Base-by-base conservation (phyloP, 176 grass and related monocot species). In the Paspalum notatum region DNA sequence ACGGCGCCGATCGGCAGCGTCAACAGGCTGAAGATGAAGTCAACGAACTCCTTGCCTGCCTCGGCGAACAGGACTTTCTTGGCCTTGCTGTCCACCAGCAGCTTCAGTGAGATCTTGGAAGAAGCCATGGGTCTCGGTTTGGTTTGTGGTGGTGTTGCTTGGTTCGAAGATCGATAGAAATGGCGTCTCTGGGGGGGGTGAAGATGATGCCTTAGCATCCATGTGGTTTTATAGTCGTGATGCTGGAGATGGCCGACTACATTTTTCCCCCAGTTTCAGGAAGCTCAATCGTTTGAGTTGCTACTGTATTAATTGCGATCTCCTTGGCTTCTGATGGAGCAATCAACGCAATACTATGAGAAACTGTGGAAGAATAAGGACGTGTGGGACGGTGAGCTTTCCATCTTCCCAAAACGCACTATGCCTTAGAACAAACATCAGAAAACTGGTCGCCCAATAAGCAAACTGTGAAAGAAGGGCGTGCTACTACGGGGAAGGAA, bases 11-110 rank as follows among this genome's bases (percentile, higher is more conserved):
- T 7, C 2, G 91, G 91, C 0, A 93, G 84, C 0, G 32, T 76
- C 0, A 92, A 67, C 0, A 92, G 55, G 72, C 75, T 72, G 75
- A 92, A 89, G 1, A 89, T 26, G 77, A 93, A 87, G 75, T 90
- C 91, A 0, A 87, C 84, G 51, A 93, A 82, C 60, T 90, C 87
- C 50, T 90, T 90, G 0, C 54, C 74, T 1, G 84, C 84, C 15
- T 90, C 88, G 0, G 88, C 83, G 15, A 86, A 86, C 0, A 86
- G 67, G 1, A 90, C 83, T 21, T 72, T 78, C 48, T 86, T 90
- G 0, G 75, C 51, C 63, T 87, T 87, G 53, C 10, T 41, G 14
- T 87, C 80, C 11, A 90, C 55, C 4, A 87, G 62, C 5, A 90
- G 80, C 84, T 83, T 90, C 7, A 90, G 43, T 0, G 55, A 69